Conservation (phyloP, 768 basidiomycete genomes). For the Auricularia sp. region DNA sequence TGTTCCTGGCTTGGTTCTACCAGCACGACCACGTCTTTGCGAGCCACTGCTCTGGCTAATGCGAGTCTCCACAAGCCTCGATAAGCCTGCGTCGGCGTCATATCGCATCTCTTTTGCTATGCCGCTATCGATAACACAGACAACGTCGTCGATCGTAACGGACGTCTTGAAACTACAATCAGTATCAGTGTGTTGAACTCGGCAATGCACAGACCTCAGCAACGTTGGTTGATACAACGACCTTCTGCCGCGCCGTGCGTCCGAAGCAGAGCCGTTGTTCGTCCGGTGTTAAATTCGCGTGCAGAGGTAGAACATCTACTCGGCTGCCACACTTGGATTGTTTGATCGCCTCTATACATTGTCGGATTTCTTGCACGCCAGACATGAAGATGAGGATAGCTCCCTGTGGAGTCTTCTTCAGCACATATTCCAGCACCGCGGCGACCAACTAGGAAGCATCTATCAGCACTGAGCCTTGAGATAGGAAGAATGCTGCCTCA, state of each 20-base stretch:
- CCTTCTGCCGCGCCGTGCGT: slow-evolving; percentile 56
- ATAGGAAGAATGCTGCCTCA: slow-evolving; percentile 17
- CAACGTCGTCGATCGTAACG: slow-evolving; percentile 82
- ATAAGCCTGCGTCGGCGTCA: slow-evolving; percentile 61
- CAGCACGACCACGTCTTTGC: slow-evolving; percentile 84
- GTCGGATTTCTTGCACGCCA: slow-evolving; percentile 81
- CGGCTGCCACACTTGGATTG: slow-evolving; percentile 23
- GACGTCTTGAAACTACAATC: slow-evolving; percentile 47
- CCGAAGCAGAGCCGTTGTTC: slow-evolving; percentile 77
- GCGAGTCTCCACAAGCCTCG: slow-evolving; percentile 70
- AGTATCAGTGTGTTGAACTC: not conserved
- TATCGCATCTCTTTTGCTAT: slow-evolving; percentile 75
- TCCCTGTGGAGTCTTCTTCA: slow-evolving; percentile 38
- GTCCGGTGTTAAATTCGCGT: slow-evolving; percentile 76
- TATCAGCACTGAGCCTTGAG: not conserved
- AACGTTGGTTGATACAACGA: slow-evolving; percentile 85
- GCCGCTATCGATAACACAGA: slow-evolving; percentile 76
- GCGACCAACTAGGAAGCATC: slow-evolving; percentile 45
- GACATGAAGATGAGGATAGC: slow-evolving; percentile 83
- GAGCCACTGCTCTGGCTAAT: slow-evolving; percentile 66
- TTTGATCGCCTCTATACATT: slow-evolving; percentile 56
- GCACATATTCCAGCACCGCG: slow-evolving; percentile 52
- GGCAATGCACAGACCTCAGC: slow-evolving; percentile 52
- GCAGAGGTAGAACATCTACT: slow-evolving; percentile 62
- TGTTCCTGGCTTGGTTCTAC: slow-evolving; percentile 68